Percentiles rank a stretch among this genome's conserved stretches.
phyloP scores from a whole-genome alignment of 164 flowering plant species.

The Vitis riparia region DNA sequence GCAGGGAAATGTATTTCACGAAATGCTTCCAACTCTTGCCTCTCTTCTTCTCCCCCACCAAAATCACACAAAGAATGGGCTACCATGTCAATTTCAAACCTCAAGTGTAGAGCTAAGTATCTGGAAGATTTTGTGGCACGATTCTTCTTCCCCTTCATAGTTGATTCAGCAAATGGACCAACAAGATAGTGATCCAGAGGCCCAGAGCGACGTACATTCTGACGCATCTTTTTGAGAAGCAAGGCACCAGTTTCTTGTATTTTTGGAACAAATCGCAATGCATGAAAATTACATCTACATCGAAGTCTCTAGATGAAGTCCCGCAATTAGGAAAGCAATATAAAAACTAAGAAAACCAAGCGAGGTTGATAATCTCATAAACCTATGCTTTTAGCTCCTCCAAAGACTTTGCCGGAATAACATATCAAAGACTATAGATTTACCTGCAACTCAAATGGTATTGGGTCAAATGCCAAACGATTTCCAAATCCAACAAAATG shows the following conservation, averaged over 20 bases:
- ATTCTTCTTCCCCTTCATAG: slow-evolving; percentile 22
- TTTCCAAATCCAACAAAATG: slow-evolving; percentile 96
- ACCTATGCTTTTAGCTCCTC: not conserved
- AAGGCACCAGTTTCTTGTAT: slow-evolving; percentile 92
- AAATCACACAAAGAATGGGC: slow-evolving; percentile 96
- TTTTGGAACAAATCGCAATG: slow-evolving; percentile 82
- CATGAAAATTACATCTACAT: slow-evolving; percentile 99
- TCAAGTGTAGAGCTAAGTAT: slow-evolving; percentile 84
- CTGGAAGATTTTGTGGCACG: slow-evolving; percentile 42
- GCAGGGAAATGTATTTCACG: slow-evolving; percentile 91
- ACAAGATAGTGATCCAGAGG: slow-evolving; percentile 73
- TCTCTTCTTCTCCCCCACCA: slow-evolving; percentile 95
- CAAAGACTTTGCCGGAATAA: not conserved
- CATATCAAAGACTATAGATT: slow-evolving; percentile 6
- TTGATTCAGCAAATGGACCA: slow-evolving; percentile 57
- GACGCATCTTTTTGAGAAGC: slow-evolving; percentile 72
- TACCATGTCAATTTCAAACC: slow-evolving; percentile 99
- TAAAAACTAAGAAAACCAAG: not conserved
- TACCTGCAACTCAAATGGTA: slow-evolving; percentile 92
- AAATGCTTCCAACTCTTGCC: slow-evolving; percentile 79
- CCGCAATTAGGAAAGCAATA: slow-evolving; percentile 51
- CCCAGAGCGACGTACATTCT: slow-evolving; percentile 47
- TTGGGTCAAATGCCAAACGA: slow-evolving; percentile 94
- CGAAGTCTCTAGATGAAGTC: slow-evolving; percentile 92
- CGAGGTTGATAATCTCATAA: not conserved